Base-by-base conservation (phyloP, 441 rosid species). In the Manihot esculenta region DNA sequence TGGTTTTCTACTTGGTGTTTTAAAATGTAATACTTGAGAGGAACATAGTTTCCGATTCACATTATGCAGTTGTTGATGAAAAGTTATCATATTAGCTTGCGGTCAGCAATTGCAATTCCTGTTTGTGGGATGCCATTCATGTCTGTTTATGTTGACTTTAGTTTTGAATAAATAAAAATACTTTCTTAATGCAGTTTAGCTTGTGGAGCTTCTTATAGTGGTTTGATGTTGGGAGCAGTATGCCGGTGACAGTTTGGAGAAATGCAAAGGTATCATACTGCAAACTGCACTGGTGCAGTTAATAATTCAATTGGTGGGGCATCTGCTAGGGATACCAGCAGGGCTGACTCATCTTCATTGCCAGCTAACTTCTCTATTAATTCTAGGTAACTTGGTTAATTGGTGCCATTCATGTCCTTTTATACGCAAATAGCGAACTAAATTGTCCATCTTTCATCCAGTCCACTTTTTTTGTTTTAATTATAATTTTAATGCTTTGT, bases 241-340 rank as follows among this genome's bases (percentile, higher is more conserved):
- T 90, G 98, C 93, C 76, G 97, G 85, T 87, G 74, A 81, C 89
- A 80, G 90, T 81, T 76, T 82, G 97, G 88, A 91, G 96, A 89
- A 80, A 96, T 96, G 99, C 98, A 94, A 87, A 92, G 97, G 90
- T 92, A 85, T 92, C 99, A 90, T 85, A 62, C 88, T 86, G 74
- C 89, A 33, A 84, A 81, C 97, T 85, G 90, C 97, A 81, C 85
- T 83, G 87, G 91, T 90, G 93, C 98, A 88, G 96, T 91, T 82
- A 93, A 87, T 79, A 91, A 86, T 68, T 67, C 85, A 72, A 77
- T 86, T 78, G 89, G 98, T 72, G 91, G 96, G 69, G 77, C 89
- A 60, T 86, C 99, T 50, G 84, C 85, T 48, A 88, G 96, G 86
- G 99, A 93, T 81, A 75, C 83, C 69, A 73, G 85, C 65, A 86